Conservation (phyloP, 768 basidiomycete species). For the Boletellus ananas region DNA sequence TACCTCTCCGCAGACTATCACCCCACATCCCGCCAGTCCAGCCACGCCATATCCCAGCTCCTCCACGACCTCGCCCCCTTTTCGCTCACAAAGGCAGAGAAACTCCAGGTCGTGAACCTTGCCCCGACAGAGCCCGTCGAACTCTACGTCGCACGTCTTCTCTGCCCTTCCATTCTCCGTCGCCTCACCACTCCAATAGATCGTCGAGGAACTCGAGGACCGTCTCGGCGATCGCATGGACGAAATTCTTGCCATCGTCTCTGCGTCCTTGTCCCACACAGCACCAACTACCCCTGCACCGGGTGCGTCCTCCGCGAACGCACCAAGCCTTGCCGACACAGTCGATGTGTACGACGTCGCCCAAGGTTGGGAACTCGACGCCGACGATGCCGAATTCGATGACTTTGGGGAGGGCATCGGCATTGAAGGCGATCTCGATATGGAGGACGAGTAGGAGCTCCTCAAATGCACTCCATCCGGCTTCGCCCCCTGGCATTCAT, state of each 20-base stretch:
- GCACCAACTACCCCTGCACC: not conserved
- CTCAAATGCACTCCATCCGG: not conserved
- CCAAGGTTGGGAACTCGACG: conserved; percentile 34
- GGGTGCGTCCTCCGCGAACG: not conserved
- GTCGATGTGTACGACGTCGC: conserved; percentile 21
- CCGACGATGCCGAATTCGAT: conserved; percentile 56
- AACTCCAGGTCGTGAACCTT: conserved; percentile 88
- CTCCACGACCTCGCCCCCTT: conserved; percentile 64
- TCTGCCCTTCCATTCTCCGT: not conserved
- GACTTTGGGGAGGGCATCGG: conserved; percentile 64
- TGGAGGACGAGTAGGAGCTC: conserved; percentile 44
- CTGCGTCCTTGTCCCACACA: conserved; percentile 34
- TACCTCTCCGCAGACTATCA: conserved; percentile 77
- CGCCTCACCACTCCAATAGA: conserved; percentile 41
- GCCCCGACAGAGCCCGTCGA: conserved; percentile 80
- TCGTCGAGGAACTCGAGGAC: conserved; percentile 89
- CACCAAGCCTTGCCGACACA: not conserved
- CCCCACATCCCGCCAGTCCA: conserved; percentile 62
- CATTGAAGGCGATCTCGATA: conserved; percentile 67
- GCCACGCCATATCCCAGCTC: conserved; percentile 59
- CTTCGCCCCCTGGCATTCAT: not conserved
- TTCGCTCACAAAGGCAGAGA: conserved; percentile 85
- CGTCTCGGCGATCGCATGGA: conserved; percentile 69
- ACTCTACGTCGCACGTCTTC: conserved; percentile 74
- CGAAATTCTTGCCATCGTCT: conserved; percentile 58